phyloP scores from a whole-genome alignment of 495 filamentous ascomycete genomes.

The Podospora appendiculata region DNA sequence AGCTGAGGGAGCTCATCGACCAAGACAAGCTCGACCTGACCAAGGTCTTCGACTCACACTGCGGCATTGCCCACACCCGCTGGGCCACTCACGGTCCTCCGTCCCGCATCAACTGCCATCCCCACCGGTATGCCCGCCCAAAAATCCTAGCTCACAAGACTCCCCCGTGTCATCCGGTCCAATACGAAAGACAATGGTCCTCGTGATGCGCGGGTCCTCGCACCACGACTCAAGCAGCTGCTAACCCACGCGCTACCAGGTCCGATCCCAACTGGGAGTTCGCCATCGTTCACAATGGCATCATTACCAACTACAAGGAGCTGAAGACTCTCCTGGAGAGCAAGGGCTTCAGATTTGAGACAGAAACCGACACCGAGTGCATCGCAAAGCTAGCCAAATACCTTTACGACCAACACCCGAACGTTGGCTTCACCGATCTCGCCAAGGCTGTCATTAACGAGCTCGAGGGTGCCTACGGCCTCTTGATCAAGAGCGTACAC shows the following conservation, averaged over 20 bases:
- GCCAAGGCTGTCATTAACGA: conserved; percentile 97
- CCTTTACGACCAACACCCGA: conserved; percentile 90
- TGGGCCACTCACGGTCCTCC: conserved; percentile 98
- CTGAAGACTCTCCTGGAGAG: conserved; percentile 82
- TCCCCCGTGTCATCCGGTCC: too few species aligned
- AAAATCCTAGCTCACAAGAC: too few species aligned
- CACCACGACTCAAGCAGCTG: neutral
- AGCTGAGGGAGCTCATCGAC: conserved; percentile 86
- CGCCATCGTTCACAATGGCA: conserved; percentile 96
- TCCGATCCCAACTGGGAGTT: conserved; percentile 90
- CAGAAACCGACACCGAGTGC: conserved; percentile 97
- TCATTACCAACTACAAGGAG: conserved; percentile 99
- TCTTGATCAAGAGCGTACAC: conserved; percentile 95
- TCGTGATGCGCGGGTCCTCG: too few species aligned
- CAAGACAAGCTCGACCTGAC: conserved; percentile 73
- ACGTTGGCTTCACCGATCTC: conserved; percentile 90
- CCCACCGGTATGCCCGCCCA: conserved; percentile 68
- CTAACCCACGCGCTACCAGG: conserved; percentile 15
- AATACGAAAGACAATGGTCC: too few species aligned
- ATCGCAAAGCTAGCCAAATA: conserved; percentile 99
- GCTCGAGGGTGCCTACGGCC: conserved; percentile 93
- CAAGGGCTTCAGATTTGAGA: conserved; percentile 98
- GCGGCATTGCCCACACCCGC: conserved; percentile 95
- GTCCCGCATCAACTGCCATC: conserved; percentile 92
- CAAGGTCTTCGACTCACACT: conserved; percentile 94